Base-by-base conservation (phyloP, 805 yeast genomes). In the Clavispora santaluciae region DNA sequence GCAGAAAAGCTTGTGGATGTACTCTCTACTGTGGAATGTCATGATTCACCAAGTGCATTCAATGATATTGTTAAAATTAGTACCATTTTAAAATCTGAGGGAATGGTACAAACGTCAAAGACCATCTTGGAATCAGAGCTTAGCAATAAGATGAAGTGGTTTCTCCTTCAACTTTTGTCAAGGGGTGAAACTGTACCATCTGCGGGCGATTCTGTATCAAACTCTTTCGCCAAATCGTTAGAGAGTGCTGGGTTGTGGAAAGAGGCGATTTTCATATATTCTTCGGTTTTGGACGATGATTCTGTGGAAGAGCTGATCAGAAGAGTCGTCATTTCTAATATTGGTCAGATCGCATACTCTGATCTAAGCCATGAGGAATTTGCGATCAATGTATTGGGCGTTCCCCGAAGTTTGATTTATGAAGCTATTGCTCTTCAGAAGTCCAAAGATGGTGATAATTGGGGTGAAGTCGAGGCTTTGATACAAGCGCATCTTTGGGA, bases 401-500 rank as follows among this genome's bases (percentile, higher is more conserved):
- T 85, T 13, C 87, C 89, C 3, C 47, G 57, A 4, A 43, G 57
- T 6, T 42, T 77, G 21, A 55, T 83, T 9, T 67, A 71, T 50
- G 79, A 78, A 45, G 77, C 89, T 0, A 66, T 79, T 25, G 90
- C 96, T 0, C 63, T 76, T 16, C 61, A 71, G 26, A 76, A 78
- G 44, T 72, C 73, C 36, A 64, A 68, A 31, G 43, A 54, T 7
- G 78, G 75, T 2, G 74, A 83, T 37, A 73, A 67, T 49, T 68
- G 80, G 63, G 66, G 73, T 12, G 88, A 87, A 50, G 79, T 81
- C 1, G 66, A 72, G 35, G 76, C 81, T 22, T 72, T 83, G 35
- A 61, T 87, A 1, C 70, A 68, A 10, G 95, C 95, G 0, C 68
- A 66, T 9, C 58, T 73, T 37, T 76, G 76, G 66, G 67, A 61